phyloP scores from a whole-genome alignment of 2,329 filamentous ascomycete species.

The Cryphonectria nitschkei region DNA sequence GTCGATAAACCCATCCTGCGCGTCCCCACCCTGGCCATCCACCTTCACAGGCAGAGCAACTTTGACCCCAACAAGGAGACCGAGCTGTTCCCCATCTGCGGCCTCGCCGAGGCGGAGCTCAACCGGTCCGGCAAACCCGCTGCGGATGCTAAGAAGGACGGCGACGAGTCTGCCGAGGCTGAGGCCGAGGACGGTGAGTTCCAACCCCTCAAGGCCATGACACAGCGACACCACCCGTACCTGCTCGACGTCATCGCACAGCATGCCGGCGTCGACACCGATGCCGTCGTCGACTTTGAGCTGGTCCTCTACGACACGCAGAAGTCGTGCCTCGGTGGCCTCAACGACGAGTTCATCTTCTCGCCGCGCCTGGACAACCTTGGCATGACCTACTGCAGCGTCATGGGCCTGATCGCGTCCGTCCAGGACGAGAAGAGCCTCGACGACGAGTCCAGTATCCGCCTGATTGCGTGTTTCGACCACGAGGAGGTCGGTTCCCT shows the following conservation, averaged over 20 bases:
- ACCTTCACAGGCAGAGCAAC: slow-evolving; percentile 81
- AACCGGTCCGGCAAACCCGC: slow-evolving; percentile 69
- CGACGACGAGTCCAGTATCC: slow-evolving; percentile 78
- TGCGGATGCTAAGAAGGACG: slow-evolving; percentile 45
- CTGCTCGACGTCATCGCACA: slow-evolving; percentile 83
- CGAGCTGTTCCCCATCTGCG: slow-evolving; percentile 91
- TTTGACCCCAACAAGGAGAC: slow-evolving; percentile 98
- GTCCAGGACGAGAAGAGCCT: slow-evolving; percentile 66
- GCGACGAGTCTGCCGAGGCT: slow-evolving; percentile 36
- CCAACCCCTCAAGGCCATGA: slow-evolving; percentile 75
- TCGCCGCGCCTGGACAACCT: slow-evolving; percentile 95
- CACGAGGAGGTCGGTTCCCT: slow-evolving; percentile 96
- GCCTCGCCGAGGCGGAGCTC: slow-evolving; percentile 83
- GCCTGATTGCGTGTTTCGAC: slow-evolving; percentile 93
- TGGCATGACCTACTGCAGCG: slow-evolving; percentile 93
- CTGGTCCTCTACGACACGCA: slow-evolving; percentile 97
- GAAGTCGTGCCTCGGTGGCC: slow-evolving; percentile 82
- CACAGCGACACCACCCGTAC: slow-evolving; percentile 85
- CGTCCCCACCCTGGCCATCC: slow-evolving; percentile 92
- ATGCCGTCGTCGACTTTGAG: slow-evolving; percentile 89
- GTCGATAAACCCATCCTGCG: slow-evolving; percentile 88
- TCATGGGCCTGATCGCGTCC: slow-evolving; percentile 83
- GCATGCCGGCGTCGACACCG: slow-evolving; percentile 70
- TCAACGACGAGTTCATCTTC: slow-evolving; percentile 94
- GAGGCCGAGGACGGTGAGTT: slow-evolving; percentile 59